These are phyloP conservation scores for Auricularia heimuer DNA, from an alignment of 768 basidiomycete genomes.

Conservation along the genomic window DNA sequence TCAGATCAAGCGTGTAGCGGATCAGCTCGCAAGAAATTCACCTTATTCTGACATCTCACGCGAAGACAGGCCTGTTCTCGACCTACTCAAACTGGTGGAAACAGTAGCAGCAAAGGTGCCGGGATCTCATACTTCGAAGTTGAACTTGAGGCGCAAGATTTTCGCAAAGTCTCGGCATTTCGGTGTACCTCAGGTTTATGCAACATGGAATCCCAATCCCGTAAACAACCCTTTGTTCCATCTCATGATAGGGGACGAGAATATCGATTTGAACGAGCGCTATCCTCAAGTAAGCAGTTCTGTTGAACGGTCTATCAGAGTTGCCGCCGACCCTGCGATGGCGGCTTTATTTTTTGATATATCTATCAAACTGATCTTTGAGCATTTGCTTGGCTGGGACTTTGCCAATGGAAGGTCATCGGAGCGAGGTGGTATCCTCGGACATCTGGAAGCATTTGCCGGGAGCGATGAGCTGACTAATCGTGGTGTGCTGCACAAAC, in stretches of 20 bases:
- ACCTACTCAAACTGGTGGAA: constrained; percentile 21
- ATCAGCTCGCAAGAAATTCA: constrained; percentile 8
- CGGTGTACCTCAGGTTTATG: constrained; percentile 19
- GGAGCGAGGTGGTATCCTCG: constrained; percentile 20
- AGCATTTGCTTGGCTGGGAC: constrained; percentile 23
- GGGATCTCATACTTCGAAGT: constrained; percentile 22
- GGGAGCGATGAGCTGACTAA: constrained; percentile 19
- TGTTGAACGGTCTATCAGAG: constrained; percentile 12
- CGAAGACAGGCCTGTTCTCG: constrained; percentile 13
- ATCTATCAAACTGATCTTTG: constrained; percentile 16
- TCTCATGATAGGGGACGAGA: constrained; percentile 18
- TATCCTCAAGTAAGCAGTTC: constrained; percentile 16
- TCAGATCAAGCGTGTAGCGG: constrained; percentile 3
- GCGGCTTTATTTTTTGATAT: constrained; percentile 27
- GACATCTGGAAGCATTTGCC: constrained; percentile 22
- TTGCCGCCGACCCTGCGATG: constrained; percentile 26
- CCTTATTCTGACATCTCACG: constrained; percentile 5
- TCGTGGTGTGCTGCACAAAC: constrained; percentile 21
- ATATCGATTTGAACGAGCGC: constrained; percentile 1
- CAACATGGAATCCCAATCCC: constrained; percentile 19
- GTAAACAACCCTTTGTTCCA: constrained; percentile 22
- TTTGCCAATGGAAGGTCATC: constrained; percentile 7
- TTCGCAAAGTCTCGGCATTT: constrained; percentile 21
- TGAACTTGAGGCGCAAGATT: constrained; percentile 18
- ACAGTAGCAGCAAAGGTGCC: constrained; percentile 22